Evolutionary conservation across 345 rosid species (phyloP), one percentile per base, ranked within the genome.

Genomic region (Rhodamnia rubescens): DNA sequence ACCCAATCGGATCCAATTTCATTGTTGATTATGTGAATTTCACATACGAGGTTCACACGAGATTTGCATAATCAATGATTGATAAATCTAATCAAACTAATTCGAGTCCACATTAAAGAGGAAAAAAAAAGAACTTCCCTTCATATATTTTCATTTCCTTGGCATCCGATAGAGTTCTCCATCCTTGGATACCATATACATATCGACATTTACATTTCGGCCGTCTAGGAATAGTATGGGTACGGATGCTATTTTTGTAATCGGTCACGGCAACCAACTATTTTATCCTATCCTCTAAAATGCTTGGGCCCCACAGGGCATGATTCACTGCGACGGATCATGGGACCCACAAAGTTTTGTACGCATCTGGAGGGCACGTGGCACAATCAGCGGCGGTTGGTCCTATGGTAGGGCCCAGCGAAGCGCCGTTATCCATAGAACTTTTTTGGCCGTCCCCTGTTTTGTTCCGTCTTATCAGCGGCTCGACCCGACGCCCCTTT

Each of bases 1-100:
- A 8, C 18, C 2, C 1, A 11, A 32, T 32, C 7, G 36, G 42
- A 1, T n/a, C 20, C 8, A 29, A 27, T 32, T 4, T 7, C 1
- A 2, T 0, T 0, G 0, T 32, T 8, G 6, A 32, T 8, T 64
- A 16, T 0, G 6, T 32, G 7, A 0, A 10, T 5, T 1, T 0
- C 2, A 32, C 0, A 7, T 0, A 7, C 1, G 20, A 64, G 20
- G 15, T 29, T 29, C 11, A 15, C 3, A 16, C 1, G 16, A 1
- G 2, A 13, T 9, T 64, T 22, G 1, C 42, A 32, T 4, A 32
- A 15, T 64, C 3, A 1, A 64, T 16, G 44, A 4, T 18, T 1
- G 1, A 32, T 64, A 0, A 64, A 40, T 32, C 1, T 20, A 8
- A 64, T 32, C 16, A 16, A 55, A 16, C 0, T 22, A 2, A 18